Percentiles rank a stretch among this genome's conserved stretches.
These are phyloP conservation scores for Malus hybrid DNA, from an alignment of 331 rosid species.

Conservation along the genomic window DNA sequence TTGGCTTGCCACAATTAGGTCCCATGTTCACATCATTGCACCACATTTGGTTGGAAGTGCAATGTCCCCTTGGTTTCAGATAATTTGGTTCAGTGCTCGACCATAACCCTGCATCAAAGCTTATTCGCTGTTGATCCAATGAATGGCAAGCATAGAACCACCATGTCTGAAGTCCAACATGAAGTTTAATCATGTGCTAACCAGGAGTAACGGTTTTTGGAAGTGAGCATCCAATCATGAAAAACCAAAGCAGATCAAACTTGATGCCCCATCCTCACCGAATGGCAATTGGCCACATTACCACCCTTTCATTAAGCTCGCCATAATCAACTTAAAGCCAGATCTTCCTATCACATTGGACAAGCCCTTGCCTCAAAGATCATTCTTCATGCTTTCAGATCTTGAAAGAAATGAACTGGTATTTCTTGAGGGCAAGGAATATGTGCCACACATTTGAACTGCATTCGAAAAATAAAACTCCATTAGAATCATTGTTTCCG, in stretches of 20 bases:
- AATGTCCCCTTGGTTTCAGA: not conserved
- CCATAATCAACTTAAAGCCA: not conserved
- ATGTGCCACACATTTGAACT: constrained; percentile 55
- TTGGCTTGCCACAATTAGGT: not conserved
- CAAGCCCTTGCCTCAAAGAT: not conserved
- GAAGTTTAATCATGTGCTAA: not conserved
- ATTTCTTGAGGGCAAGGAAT: constrained; percentile 48
- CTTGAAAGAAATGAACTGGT: constrained; percentile 32
- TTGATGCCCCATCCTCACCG: not conserved
- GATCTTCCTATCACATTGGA: not conserved
- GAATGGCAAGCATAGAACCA: not conserved
- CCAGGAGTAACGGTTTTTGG: too few species aligned
- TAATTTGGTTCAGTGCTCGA: not conserved
- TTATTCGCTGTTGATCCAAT: not conserved
- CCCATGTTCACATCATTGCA: not conserved
- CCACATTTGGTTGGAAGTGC: not conserved
- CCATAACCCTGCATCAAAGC: not conserved
- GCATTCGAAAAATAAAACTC: constrained; percentile 4
- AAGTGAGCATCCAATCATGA: too few species aligned
- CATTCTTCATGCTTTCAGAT: not conserved
- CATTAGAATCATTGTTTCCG: not conserved
- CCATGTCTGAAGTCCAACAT: not conserved
- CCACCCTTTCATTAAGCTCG: not conserved
- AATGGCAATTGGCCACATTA: not conserved
- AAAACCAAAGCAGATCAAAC: not conserved